phyloP scores from a whole-genome alignment of 768 basidiomycete species.

The Leucosporidium creatinivorum region DNA sequence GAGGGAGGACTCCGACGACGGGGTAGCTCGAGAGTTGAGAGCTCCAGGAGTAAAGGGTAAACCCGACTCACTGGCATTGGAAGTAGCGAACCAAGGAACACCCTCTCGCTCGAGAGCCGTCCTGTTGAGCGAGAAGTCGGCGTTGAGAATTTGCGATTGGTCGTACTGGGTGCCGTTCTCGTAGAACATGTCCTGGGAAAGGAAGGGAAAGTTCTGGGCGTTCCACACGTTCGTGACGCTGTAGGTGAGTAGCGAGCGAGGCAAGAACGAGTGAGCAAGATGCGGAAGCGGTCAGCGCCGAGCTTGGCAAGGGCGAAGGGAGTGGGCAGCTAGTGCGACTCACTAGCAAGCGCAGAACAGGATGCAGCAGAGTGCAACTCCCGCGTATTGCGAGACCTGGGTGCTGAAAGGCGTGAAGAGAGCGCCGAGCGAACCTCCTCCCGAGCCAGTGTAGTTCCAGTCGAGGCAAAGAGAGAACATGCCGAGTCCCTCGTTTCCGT shows the following conservation, averaged over 20 bases:
- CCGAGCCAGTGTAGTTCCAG: neutral
- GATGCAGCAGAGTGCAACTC: constrained; percentile 33
- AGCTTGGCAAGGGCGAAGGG: too few relatives aligned
- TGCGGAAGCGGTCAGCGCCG: too few relatives aligned
- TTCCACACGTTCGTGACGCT: constrained; percentile 36
- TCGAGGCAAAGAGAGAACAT: constrained; percentile 21
- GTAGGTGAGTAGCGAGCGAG: too few relatives aligned
- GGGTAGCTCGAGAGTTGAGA: too few relatives aligned
- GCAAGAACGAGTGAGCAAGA: too few relatives aligned
- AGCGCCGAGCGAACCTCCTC: neutral
- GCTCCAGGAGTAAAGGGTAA: too few relatives aligned
- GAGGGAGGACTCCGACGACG: too few relatives aligned
- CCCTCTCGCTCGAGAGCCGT: constrained; percentile 27
- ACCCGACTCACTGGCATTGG: constrained; percentile 22
- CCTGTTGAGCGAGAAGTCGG: constrained; percentile 35
- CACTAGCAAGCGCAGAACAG: constrained; percentile 25
- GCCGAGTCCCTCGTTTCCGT: constrained; percentile 43
- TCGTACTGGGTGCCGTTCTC: constrained; percentile 35
- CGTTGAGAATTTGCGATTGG: constrained; percentile 35
- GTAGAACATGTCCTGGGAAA: constrained; percentile 38
- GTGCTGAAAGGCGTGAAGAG: constrained; percentile 41
- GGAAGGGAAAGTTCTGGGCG: constrained; percentile 40
- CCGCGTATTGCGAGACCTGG: constrained; percentile 36
- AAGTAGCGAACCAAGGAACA: constrained; percentile 22
- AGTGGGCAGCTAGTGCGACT: too few relatives aligned